phyloP scores from a whole-genome alignment of 257 asterid species.

The Jaltomata sinuosa region DNA sequence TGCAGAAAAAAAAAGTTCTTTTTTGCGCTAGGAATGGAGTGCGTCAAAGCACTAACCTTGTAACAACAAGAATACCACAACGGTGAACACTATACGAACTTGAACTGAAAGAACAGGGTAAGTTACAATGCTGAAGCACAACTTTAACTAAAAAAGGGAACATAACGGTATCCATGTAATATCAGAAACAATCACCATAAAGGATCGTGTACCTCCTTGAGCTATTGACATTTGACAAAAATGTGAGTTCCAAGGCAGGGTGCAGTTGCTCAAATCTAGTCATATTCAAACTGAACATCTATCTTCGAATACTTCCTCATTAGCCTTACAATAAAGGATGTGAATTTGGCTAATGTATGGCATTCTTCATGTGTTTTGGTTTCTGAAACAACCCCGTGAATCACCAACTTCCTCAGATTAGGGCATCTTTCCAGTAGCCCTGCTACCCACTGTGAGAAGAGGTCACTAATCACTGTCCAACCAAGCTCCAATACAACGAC shows the following conservation, averaged over 20 bases:
- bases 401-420: constrained; percentile 57
- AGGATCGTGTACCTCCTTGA: constrained; percentile 6
- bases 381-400: constrained; percentile 81
- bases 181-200: background rate
- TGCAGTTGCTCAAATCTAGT: constrained; percentile 22
- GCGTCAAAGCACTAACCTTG: background rate
- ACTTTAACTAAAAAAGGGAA: background rate
- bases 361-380: constrained; percentile 87
- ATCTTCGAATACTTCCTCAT: constrained; percentile 67
- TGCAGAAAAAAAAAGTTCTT: background rate
- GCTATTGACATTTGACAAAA: background rate
- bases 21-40: background rate
- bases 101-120: background rate
- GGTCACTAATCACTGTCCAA: constrained; percentile 74
- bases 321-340: constrained; percentile 59
- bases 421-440: constrained; percentile 77
- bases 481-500: constrained; percentile 84
- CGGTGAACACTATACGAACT: background rate
- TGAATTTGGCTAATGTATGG: constrained; percentile 57
- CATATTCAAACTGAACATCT: constrained; percentile 70
- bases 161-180: background rate
- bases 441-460: constrained; percentile 65
- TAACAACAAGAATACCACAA: background rate
- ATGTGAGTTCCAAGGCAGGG: background rate
- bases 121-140: background rate